Conservation (phyloP, 805 yeast genomes). For the Kodamaea sagamina region DNA sequence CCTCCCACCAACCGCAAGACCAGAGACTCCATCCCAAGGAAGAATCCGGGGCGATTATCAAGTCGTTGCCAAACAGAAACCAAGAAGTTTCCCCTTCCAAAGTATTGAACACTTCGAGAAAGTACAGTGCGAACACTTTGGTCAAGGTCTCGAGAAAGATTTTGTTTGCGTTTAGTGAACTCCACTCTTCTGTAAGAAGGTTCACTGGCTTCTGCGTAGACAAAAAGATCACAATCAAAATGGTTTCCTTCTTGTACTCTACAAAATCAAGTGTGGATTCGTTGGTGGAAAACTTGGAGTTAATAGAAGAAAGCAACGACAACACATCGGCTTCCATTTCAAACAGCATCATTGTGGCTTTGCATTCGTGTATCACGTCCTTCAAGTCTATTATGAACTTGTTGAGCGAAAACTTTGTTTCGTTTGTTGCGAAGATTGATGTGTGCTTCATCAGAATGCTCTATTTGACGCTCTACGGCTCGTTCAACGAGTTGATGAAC, state of each 20-base stretch:
- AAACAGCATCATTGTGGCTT: conserved; percentile 31
- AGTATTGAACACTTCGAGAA: conserved; percentile 10
- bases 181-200: conserved; percentile 59
- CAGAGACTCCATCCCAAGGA: neutral
- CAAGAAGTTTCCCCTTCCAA: conserved; percentile 16
- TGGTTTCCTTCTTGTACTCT: conserved; percentile 51
- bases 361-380: conserved; percentile 41
- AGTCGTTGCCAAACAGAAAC: conserved; percentile 5
- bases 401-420: conserved; percentile 48
- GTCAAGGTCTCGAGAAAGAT: conserved; percentile 59
- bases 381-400: conserved; percentile 54
- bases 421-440: conserved; percentile 59
- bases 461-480: conserved; percentile 59
- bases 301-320: conserved; percentile 39
- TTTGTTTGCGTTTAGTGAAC: conserved; percentile 62
- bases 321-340: conserved; percentile 25
- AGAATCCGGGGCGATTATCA: neutral
- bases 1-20: conserved; percentile 1
- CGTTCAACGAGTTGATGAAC: conserved; percentile 66
- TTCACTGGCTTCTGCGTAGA: conserved; percentile 60
- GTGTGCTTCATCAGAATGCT: conserved; percentile 65
- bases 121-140: conserved; percentile 19
- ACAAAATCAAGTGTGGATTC: conserved; percentile 58
- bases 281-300: conserved; percentile 57
- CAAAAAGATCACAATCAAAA: conserved; percentile 53